phyloP scores from a whole-genome alignment of 139 green algal genomes.

The Picochlorum sp. region DNA sequence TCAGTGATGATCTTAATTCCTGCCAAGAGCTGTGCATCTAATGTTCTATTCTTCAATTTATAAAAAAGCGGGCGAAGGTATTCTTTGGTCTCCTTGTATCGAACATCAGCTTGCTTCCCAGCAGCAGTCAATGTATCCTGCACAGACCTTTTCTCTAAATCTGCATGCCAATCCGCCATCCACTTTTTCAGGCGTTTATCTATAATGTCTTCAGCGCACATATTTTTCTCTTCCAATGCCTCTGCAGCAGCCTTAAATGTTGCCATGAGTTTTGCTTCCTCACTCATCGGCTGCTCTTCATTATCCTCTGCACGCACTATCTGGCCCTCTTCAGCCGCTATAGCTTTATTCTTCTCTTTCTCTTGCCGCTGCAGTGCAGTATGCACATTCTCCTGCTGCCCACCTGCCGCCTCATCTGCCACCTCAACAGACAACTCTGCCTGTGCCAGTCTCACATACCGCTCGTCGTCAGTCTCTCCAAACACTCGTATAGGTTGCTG shows the following conservation, averaged over 20 bases:
- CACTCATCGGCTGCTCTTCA: neutral
- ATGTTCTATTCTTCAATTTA: conserved; percentile 45
- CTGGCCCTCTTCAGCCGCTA: neutral
- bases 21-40: conserved; percentile 46
- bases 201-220: conserved; percentile 67
- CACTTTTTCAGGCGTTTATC: conserved; percentile 29
- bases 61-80: conserved; percentile 83
- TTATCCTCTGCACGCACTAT: neutral
- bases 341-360: conserved; percentile 16
- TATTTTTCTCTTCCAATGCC: conserved; percentile 47
- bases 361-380: conserved; percentile 48
- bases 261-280: conserved; percentile 14
- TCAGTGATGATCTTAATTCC: conserved; percentile 48
- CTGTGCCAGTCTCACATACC: conserved; percentile 46
- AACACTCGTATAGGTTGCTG: conserved; percentile 88
- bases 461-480: conserved; percentile 64
- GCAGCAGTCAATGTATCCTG: conserved; percentile 32
- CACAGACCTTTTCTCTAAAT: conserved; percentile 63
- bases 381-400: conserved; percentile 64
- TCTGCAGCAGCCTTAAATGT: conserved; percentile 50
- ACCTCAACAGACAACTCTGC: conserved; percentile 53
- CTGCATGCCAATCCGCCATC: conserved; percentile 76
- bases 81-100: conserved; percentile 68
- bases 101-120: conserved; percentile 51
- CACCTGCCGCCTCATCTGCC: conserved; percentile 42